Evolutionary conservation across 768 basidiomycete genomes (phyloP).

Genomic region (Boletellus sp.): DNA sequence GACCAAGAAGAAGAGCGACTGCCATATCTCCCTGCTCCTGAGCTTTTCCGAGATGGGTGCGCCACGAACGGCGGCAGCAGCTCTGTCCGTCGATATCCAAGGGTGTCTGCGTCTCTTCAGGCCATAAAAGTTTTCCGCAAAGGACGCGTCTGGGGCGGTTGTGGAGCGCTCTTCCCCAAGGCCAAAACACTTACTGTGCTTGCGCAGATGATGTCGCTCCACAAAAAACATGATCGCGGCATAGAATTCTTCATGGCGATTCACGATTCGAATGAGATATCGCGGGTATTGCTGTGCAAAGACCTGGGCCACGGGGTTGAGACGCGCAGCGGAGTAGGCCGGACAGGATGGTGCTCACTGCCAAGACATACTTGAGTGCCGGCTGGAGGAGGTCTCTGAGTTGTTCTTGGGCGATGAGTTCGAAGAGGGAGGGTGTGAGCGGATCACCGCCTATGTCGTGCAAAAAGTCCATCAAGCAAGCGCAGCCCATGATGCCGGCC

Average conservation of each 20-base stretch:
- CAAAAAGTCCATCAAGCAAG: conserved; percentile 71
- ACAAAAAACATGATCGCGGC: conserved; percentile 84
- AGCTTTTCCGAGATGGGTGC: conserved; percentile 65
- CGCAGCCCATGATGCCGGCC: not conserved
- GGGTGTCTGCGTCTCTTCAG: conserved; percentile 76
- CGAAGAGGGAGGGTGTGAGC: conserved; percentile 80
- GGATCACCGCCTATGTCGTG: conserved; percentile 71
- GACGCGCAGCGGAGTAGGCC: not conserved
- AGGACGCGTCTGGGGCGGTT: conserved; percentile 70
- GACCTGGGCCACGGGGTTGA: conserved; percentile 49
- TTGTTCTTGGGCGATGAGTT: conserved; percentile 91
- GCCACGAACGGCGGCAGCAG: conserved; percentile 63
- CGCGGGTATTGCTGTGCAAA: conserved; percentile 94
- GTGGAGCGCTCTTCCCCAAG: not conserved
- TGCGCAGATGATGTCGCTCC: conserved; percentile 85
- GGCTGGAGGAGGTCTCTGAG: conserved; percentile 89
- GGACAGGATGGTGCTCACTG: conserved; percentile 48
- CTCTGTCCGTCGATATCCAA: conserved; percentile 65
- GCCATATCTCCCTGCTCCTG: conserved; percentile 62
- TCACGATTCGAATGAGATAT: conserved; percentile 86
- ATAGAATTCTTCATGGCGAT: conserved; percentile 96
- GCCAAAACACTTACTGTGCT: conserved; percentile 58
- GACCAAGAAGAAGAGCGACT: conserved; percentile 79
- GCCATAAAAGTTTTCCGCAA: conserved; percentile 95
- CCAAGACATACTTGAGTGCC: conserved; percentile 89